Evolutionary conservation across 805 yeast species (phyloP).

Genomic region (Metahyphopichia silvanorum): DNA sequence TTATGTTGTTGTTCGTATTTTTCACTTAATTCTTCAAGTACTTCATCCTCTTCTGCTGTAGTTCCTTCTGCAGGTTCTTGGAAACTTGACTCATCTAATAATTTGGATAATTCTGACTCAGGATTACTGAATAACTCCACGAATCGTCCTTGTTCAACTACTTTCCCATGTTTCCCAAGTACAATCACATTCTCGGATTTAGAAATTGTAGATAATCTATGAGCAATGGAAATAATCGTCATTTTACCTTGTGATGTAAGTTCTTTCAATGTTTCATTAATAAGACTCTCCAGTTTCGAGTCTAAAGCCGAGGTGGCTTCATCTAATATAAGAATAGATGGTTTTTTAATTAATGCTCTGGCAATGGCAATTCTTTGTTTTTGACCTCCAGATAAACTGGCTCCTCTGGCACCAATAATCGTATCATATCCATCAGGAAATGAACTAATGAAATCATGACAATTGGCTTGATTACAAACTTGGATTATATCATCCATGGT

Average conservation of each 20-base stretch:
- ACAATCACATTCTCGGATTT: constrained; percentile 43
- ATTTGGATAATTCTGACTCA: constrained; percentile 37
- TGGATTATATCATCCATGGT: constrained; percentile 40
- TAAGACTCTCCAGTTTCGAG: constrained; percentile 45
- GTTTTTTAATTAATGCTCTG: constrained; percentile 65
- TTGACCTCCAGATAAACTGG: constrained; percentile 69
- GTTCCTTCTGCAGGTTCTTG: constrained; percentile 12
- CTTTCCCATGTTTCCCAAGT: constrained; percentile 39
- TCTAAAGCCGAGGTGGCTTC: constrained; percentile 70
- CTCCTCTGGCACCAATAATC: constrained; percentile 51
- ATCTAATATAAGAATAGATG: constrained; percentile 60
- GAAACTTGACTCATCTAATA: constrained; percentile 34
- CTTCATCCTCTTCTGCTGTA: constrained; percentile 2
- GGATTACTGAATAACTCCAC: constrained; percentile 39
- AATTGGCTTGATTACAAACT: constrained; percentile 52
- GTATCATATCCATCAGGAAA: constrained; percentile 64
- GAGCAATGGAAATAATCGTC: constrained; percentile 45
- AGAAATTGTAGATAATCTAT: constrained; percentile 42
- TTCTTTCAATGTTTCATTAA: constrained; percentile 38
- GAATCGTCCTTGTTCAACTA: constrained; percentile 39
- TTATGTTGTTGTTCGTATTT: constrained; percentile 23
- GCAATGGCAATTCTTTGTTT: constrained; percentile 78
- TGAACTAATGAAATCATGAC: constrained; percentile 52
- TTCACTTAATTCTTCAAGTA: constrained; percentile 12
- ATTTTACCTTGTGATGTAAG: constrained; percentile 35